These are phyloP conservation scores for Ophiostoma ips DNA, from an alignment of 2,329 filamentous ascomycete genomes.

Conservation along the genomic window DNA sequence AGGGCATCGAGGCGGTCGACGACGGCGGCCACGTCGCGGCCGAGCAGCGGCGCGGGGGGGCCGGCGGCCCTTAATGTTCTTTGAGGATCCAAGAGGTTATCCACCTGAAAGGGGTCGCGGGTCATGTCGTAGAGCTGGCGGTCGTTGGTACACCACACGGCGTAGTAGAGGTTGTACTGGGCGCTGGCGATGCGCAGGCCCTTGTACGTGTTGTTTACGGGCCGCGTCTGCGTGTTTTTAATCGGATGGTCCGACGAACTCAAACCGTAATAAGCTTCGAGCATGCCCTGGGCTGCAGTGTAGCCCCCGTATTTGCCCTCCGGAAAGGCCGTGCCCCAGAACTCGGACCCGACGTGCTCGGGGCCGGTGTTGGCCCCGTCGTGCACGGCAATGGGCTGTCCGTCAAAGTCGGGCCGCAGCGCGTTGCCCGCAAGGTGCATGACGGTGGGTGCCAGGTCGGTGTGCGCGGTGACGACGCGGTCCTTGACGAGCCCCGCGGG, in stretches of 20 bases:
- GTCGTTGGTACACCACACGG: slow-evolving; percentile 55
- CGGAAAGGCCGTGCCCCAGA: slow-evolving; percentile 31
- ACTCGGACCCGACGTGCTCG: slow-evolving; percentile 45
- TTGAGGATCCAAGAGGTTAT: slow-evolving; percentile 24
- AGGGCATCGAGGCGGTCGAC: slow-evolving; percentile 40
- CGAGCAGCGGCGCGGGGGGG: slow-evolving; percentile 16
- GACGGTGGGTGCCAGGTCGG: slow-evolving; percentile 47
- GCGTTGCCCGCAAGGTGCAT: slow-evolving; percentile 28
- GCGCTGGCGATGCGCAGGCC: slow-evolving; percentile 36
- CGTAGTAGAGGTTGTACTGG: slow-evolving; percentile 47
- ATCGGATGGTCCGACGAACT: background rate
- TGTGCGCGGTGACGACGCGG: slow-evolving; percentile 39
- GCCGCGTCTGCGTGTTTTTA: background rate
- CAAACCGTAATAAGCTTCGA: background rate
- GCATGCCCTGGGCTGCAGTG: slow-evolving; percentile 5
- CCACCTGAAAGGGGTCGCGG: slow-evolving; percentile 34
- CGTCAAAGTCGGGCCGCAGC: slow-evolving; percentile 38
- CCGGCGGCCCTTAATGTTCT: slow-evolving; percentile 9
- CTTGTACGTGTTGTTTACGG: slow-evolving; percentile 44
- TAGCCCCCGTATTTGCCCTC: slow-evolving; percentile 21
- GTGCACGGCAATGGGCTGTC: slow-evolving; percentile 30
- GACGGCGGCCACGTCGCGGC: slow-evolving; percentile 23
- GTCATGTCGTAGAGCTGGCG: slow-evolving; percentile 45
- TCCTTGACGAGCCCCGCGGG: slow-evolving; percentile 22
- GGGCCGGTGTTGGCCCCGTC: slow-evolving; percentile 18